Percentiles rank a stretch among this genome's conserved stretches.
Conservation (phyloP, 371 early-diverging fungal genomes). For the Amoeboaphelidium occidentale region DNA sequence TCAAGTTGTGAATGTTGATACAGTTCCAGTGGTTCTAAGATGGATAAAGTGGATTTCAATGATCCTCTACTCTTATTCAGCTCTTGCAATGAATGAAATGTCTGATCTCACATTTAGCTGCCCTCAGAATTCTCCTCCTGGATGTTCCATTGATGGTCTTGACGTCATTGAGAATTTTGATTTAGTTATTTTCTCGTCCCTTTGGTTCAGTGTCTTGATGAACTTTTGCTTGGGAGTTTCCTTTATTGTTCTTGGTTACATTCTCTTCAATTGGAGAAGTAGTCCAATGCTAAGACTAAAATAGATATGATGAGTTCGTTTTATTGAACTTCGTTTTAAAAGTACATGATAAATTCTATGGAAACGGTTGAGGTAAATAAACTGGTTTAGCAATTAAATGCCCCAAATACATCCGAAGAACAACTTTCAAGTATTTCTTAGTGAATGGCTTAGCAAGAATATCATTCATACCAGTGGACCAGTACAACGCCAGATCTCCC, state of each 20-base stretch:
- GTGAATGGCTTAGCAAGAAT: conserved; percentile 52
- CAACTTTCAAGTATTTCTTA: conserved; percentile 7
- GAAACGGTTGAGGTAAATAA: no score
- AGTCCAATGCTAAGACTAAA: neutral
- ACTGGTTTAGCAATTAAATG: neutral
- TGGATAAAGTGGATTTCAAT: conserved; percentile 19
- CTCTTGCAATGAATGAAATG: conserved; percentile 6
- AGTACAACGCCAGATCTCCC: conserved; percentile 35
- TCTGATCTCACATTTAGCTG: conserved; percentile 2
- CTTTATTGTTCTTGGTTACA: neutral
- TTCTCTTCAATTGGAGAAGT: neutral
- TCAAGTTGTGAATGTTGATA: conserved; percentile 14
- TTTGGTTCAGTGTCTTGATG: no score
- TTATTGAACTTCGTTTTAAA: no score
- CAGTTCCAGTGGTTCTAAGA: conserved; percentile 13
- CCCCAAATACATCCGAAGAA: conserved; percentile 6
- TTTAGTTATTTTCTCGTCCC: no score
- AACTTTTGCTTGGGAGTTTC: no score
- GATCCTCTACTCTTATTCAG: conserved; percentile 13
- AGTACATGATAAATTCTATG: no score
- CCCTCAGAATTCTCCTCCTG: neutral
- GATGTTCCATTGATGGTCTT: no score
- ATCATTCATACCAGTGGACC: conserved; percentile 53
- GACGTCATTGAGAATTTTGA: no score
- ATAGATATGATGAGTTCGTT: neutral